Evolutionary conservation across 1,284 basidiomycete genomes (phyloP).

Genomic region (Ustilago loliicola): DNA sequence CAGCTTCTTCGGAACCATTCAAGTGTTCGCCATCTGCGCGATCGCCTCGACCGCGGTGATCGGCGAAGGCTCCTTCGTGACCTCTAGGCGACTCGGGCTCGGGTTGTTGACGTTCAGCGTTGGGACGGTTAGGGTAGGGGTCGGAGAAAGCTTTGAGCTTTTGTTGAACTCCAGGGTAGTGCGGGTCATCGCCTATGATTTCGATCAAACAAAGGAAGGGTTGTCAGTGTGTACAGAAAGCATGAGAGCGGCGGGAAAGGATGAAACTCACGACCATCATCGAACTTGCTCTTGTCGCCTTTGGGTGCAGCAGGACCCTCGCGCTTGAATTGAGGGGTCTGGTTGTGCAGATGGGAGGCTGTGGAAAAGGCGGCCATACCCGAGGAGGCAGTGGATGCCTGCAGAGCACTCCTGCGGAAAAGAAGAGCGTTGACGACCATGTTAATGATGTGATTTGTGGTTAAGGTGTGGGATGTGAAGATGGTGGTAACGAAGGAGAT

Average conservation of each 20-base stretch:
- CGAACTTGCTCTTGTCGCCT: slow-evolving; percentile 41
- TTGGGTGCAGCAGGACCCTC: slow-evolving; percentile 43
- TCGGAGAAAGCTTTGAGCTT: slow-evolving; percentile 38
- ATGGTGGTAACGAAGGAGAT: slow-evolving; percentile 5
- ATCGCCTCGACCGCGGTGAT: slow-evolving; percentile 46
- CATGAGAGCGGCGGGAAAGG: neutral
- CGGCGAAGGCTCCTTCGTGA: slow-evolving; percentile 47
- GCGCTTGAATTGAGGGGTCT: slow-evolving; percentile 33
- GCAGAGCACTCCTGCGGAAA: slow-evolving; percentile 16
- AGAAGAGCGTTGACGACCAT: slow-evolving; percentile 27
- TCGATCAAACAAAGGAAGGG: neutral
- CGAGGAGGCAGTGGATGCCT: slow-evolving; percentile 10
- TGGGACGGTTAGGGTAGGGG: slow-evolving; percentile 40
- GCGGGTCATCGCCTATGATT: slow-evolving; percentile 38
- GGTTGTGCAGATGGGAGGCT: slow-evolving; percentile 14
- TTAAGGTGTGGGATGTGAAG: neutral
- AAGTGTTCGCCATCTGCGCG: slow-evolving; percentile 30
- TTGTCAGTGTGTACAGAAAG: neutral
- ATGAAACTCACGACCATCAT: slow-evolving; percentile 40
- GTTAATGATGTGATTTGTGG: neutral
- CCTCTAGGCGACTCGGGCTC: slow-evolving; percentile 47
- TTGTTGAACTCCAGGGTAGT: slow-evolving; percentile 43
- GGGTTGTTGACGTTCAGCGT: slow-evolving; percentile 12
- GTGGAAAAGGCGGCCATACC: slow-evolving; percentile 22
- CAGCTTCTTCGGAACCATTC: slow-evolving; percentile 40